A percentile compares a stretch with the other conserved stretches of the same genome.
Evolutionary conservation across 768 basidiomycete species (phyloP).

Genomic region (Austroboletus eburneus): DNA sequence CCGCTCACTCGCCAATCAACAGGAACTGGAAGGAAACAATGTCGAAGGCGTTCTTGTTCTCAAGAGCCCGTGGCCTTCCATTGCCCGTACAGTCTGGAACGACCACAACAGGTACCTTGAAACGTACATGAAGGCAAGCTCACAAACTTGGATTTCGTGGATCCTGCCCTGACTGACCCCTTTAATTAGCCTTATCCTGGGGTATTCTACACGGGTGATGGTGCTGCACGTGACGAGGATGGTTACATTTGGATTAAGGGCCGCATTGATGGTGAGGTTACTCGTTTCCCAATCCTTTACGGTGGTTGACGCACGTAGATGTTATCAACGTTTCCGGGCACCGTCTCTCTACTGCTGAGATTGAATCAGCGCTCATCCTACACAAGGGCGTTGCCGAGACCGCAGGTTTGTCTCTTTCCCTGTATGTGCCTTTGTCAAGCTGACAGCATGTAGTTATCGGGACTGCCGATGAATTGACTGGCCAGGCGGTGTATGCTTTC

Average conservation of each 20-base stretch:
- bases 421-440: not conserved
- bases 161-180: conserved; percentile 32
- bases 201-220: conserved; percentile 95
- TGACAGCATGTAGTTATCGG: conserved; percentile 57
- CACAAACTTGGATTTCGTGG: conserved; percentile 22
- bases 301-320: conserved; percentile 42
- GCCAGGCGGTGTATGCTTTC: conserved; percentile 92
- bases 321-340: conserved; percentile 99
- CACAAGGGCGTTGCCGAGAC: conserved; percentile 97
- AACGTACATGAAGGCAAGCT: conserved; percentile 60
- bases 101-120: conserved; percentile 88
- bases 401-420: conserved; percentile 44
- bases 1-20: not conserved
- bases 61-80: conserved; percentile 89
- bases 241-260: conserved; percentile 99
- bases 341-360: conserved; percentile 94
- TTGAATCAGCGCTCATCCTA: conserved; percentile 92
- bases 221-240: conserved; percentile 88
- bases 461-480: conserved; percentile 81
- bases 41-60: conserved; percentile 91
- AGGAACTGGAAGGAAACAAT: conserved; percentile 70
- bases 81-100: conserved; percentile 87
- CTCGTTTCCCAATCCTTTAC: not conserved
- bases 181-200: conserved; percentile 71
- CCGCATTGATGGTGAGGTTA: conserved; percentile 76